Base-by-base conservation (phyloP, 768 basidiomycete genomes). In the Russula sp. region DNA sequence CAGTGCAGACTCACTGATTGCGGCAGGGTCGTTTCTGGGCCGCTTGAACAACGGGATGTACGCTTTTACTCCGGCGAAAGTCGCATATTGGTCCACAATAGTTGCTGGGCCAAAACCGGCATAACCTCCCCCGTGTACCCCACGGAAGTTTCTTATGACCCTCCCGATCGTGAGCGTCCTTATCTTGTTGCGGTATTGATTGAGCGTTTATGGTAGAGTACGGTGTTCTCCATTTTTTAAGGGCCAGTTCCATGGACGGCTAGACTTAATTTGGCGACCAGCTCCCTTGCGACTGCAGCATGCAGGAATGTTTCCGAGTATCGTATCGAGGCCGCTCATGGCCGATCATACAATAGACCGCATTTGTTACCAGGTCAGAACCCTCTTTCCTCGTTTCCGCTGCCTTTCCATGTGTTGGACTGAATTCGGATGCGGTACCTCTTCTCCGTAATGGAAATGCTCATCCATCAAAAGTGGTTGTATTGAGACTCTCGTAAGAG, bases 301-400 rank as follows among this genome's bases (percentile, higher is more conserved):
- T 35, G 56, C 56, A 47, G 42, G 6, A 39, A 27, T 34, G 45
- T 20, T 37, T 11, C 42, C 22, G 20, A 57, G 32, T 31, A 34
- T 53, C 20, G 55, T 27, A 35, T 13, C 35, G 9, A 58, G 27
- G 3, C 57, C 57, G 57, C 42, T 34, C 45, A 63, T 58, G 37
- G 9, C 62, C 62, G 62, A 34, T 63, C 62, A 18, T 58, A 14
- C 52, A 10, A 57, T 18, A 10, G 14, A 40, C 10, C 31, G 16
- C 27, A 45, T 61, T 53, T 31, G 51, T 37, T 32, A 52, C 53
- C 42, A 31, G 34, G 27, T 18, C 13, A 22, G n/a, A 7, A 31
- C 22, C 52, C 52, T 27, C 11, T 18, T 34, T 57, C 10, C 35
- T 37, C 27, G 48, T 59, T 35, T 14, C 22, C 16, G 34, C 27